Percentiles rank a stretch among this genome's conserved stretches.
Conservation (phyloP, 306 rosid species). For the Lathyrus tuberosus region DNA sequence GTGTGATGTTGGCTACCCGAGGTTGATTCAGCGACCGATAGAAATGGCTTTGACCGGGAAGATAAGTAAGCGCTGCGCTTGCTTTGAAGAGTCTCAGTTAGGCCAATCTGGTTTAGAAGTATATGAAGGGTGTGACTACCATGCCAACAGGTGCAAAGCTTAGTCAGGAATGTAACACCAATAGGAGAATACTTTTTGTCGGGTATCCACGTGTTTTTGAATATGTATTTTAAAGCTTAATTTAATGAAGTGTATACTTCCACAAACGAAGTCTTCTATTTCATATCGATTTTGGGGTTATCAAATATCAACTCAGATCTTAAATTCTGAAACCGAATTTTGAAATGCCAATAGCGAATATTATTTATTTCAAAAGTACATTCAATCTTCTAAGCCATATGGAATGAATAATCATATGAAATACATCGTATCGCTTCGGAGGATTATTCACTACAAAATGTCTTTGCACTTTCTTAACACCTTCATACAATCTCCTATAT, state of each 20-base stretch:
- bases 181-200: slow-evolving; percentile 1
- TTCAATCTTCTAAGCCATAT: slow-evolving; percentile 70
- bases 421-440: slow-evolving; percentile 59
- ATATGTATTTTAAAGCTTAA: slow-evolving; percentile 19
- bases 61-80: slow-evolving; percentile 90
- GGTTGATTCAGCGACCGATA: slow-evolving; percentile 79
- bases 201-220: background rate
- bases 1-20: slow-evolving; percentile 88
- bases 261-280: too few species aligned
- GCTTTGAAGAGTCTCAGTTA: slow-evolving; percentile 77
- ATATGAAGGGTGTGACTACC: slow-evolving; percentile 77
- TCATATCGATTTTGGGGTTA: too few species aligned
- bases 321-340: too few species aligned
- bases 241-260: slow-evolving; percentile 14
- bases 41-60: slow-evolving; percentile 93
- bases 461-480: slow-evolving; percentile 56
- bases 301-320: too few species aligned
- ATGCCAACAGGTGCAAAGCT: slow-evolving; percentile 66
- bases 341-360: background rate
- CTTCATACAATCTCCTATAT: slow-evolving; percentile 47
- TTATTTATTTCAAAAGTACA: slow-evolving; percentile 38
- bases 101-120: slow-evolving; percentile 72
- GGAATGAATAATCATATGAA: slow-evolving; percentile 65
- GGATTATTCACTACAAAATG: slow-evolving; percentile 61
- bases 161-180: slow-evolving; percentile 20